Conservation (phyloP, 1,284 basidiomycete species). For the Irpex sp. region DNA sequence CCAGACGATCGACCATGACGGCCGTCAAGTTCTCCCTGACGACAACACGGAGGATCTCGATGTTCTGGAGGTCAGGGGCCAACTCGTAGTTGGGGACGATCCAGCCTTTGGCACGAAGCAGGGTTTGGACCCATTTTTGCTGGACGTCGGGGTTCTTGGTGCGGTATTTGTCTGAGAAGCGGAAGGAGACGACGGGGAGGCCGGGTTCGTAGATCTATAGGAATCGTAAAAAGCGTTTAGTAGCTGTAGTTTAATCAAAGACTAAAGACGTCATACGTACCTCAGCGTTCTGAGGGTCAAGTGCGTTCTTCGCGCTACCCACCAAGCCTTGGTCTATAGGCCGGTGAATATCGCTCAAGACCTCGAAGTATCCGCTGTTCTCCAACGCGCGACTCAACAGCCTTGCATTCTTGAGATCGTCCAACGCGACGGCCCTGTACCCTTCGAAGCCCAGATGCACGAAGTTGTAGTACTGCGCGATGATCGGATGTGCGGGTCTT, state of each 20-base stretch:
- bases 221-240: not conserved
- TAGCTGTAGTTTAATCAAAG: not conserved
- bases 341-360: constrained; percentile 71
- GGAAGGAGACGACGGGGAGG: constrained; percentile 90
- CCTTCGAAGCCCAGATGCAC: constrained; percentile 83
- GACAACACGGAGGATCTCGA: constrained; percentile 86
- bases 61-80: constrained; percentile 62
- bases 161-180: constrained; percentile 80
- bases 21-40: constrained; percentile 75
- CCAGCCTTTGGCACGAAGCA: constrained; percentile 78
- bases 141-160: constrained; percentile 68
- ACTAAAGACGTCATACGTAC: constrained; percentile 30
- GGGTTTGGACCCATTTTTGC: constrained; percentile 88
- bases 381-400: constrained; percentile 86
- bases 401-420: constrained; percentile 82
- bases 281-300: constrained; percentile 53
- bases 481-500: constrained; percentile 85
- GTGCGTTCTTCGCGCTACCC: constrained; percentile 33
- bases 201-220: constrained; percentile 70
- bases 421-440: constrained; percentile 71
- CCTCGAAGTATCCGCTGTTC: constrained; percentile 71
- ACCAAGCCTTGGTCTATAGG: constrained; percentile 16
- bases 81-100: constrained; percentile 89
- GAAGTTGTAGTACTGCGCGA: constrained; percentile 92
- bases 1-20: constrained; percentile 58